These are phyloP conservation scores for Plasmopara muralis DNA, from an alignment of 352 stramenopile genomes.

Conservation along the genomic window DNA sequence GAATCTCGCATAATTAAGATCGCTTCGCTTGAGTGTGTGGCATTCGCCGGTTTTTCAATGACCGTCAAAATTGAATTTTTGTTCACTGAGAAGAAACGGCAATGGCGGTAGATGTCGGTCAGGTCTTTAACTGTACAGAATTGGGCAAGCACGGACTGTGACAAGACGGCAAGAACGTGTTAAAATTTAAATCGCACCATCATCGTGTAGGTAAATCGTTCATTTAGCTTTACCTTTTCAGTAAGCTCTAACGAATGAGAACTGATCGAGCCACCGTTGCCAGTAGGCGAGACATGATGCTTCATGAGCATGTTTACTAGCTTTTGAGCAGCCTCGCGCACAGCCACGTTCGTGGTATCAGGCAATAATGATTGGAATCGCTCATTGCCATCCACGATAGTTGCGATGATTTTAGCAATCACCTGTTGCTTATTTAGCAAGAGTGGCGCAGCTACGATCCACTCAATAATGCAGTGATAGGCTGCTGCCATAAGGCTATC, in stretches of 20 bases:
- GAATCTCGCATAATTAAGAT: conserved; percentile 77
- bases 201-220: background rate
- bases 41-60: conserved; percentile 62
- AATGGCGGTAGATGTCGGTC: conserved; percentile 40
- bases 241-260: conserved; percentile 43
- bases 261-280: conserved; percentile 31
- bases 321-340: conserved; percentile 70
- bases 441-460: conserved; percentile 68
- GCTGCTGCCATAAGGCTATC: conserved; percentile 75
- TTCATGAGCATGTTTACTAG: conserved; percentile 85
- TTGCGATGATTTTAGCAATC: conserved; percentile 74
- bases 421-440: conserved; percentile 70
- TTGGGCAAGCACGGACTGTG: conserved; percentile 46
- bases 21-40: conserved; percentile 37
- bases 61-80: conserved; percentile 74
- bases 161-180: conserved; percentile 6
- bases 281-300: conserved; percentile 66
- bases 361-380: conserved; percentile 56
- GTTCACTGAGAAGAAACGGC: conserved; percentile 79
- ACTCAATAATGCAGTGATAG: conserved; percentile 81
- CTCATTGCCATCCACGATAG: conserved; percentile 73
- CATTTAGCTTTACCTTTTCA: conserved; percentile 41
- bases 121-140: conserved; percentile 43
- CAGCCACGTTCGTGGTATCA: conserved; percentile 40
- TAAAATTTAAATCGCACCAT: conserved; percentile 3